Evolutionary conservation across 441 rosid species (phyloP).

Genomic region (Geranium incanum): DNA sequence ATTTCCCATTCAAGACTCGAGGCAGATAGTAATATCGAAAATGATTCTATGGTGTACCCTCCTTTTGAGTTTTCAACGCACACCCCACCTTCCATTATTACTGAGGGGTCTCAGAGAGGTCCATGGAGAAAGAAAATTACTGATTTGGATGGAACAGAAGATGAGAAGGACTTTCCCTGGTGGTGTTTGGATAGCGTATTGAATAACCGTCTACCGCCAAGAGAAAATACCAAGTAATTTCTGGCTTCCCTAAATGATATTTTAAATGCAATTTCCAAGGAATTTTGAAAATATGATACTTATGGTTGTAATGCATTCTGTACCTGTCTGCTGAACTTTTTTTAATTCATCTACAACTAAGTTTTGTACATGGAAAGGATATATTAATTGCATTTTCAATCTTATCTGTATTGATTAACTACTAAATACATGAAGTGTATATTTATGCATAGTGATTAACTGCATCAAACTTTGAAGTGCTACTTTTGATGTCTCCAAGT

Average conservation of each 20-base stretch:
- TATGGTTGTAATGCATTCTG: not conserved
- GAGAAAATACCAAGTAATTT: conserved; percentile 86
- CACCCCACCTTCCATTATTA: conserved; percentile 78
- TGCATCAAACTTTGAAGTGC: conserved; percentile 1
- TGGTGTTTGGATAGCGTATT: conserved; percentile 92
- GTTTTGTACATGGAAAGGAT: not conserved
- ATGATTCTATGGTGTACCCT: conserved; percentile 74
- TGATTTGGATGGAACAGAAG: conserved; percentile 89
- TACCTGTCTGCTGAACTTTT: not conserved
- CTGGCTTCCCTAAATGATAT: conserved; percentile 7
- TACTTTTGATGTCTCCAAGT: not conserved
- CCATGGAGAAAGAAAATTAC: conserved; percentile 96
- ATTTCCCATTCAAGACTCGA: conserved; percentile 54
- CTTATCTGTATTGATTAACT: not conserved
- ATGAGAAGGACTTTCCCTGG: conserved; percentile 91
- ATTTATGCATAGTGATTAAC: not conserved
- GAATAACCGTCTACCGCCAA: conserved; percentile 87
- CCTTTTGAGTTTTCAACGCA: conserved; percentile 76
- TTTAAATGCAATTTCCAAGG: not conserved
- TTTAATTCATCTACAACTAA: not conserved
- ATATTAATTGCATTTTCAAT: conserved; percentile 2
- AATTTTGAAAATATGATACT: not conserved
- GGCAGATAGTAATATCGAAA: conserved; percentile 60
- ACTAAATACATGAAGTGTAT: not conserved
- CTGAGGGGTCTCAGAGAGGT: conserved; percentile 96